Percentiles rank a stretch among this genome's conserved stretches.
Evolutionary conservation across 2,329 filamentous ascomycete species (phyloP).

Genomic region (Colletotrichum eleusines): DNA sequence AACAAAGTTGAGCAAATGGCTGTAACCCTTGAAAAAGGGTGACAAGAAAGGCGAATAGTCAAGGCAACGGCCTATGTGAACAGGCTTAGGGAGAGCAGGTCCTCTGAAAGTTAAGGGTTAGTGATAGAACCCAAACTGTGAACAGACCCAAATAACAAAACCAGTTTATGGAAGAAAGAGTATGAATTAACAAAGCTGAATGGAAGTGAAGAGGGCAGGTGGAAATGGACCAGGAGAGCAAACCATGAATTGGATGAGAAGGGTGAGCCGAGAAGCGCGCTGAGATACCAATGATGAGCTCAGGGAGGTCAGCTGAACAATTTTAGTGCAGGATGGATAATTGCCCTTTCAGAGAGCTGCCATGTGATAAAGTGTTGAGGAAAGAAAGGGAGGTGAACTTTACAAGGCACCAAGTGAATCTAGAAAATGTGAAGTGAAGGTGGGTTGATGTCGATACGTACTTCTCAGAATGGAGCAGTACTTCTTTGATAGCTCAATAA

Average conservation of each 20-base stretch:
- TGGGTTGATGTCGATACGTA: neutral
- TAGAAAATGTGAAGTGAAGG: neutral
- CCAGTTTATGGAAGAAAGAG: neutral
- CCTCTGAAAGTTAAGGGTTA: neutral
- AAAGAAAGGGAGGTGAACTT: neutral
- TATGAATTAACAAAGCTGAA: neutral
- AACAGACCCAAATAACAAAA: neutral
- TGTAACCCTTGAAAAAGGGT: neutral
- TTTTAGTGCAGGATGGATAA: neutral
- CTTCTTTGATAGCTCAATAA: neutral
- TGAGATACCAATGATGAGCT: neutral
- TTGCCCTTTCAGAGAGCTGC: neutral
- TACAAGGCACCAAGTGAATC: neutral
- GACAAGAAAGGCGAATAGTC: conserved; percentile 1
- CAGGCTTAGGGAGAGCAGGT: neutral
- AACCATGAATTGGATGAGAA: neutral
- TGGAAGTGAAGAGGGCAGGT: neutral
- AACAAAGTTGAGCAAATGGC: neutral
- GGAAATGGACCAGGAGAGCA: neutral
- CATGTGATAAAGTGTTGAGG: neutral
- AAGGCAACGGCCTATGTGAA: neutral
- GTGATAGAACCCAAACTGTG: neutral
- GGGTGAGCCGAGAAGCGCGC: neutral
- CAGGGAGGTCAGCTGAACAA: neutral
- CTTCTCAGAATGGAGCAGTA: neutral